phyloP scores from a whole-genome alignment of 768 basidiomycete genomes.

The Suillus cothurnatus region DNA sequence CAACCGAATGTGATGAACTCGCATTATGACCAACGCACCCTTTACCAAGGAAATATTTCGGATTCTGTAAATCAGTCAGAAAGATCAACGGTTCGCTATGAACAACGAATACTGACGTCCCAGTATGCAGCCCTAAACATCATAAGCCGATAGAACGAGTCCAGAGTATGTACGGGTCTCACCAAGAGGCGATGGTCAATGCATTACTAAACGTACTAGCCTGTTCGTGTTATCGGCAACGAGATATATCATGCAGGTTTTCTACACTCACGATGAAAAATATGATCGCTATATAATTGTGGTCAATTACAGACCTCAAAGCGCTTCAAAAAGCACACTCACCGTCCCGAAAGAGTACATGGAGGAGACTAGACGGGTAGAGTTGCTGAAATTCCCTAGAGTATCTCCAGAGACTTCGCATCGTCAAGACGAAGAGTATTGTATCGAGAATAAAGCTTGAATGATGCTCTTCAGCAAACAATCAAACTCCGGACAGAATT shows the following conservation, averaged over 20 bases:
- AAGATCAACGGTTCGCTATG: not conserved
- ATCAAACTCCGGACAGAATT: too few species aligned
- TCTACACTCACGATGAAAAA: conserved; percentile 8
- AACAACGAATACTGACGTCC: conserved; percentile 4
- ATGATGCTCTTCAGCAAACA: not conserved
- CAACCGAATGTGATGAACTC: not conserved
- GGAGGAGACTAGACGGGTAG: conserved; percentile 10
- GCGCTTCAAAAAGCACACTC: not conserved
- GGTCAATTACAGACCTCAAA: not conserved
- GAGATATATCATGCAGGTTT: not conserved
- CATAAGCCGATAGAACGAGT: not conserved
- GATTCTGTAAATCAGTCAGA: conserved; percentile 12
- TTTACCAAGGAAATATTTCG: conserved; percentile 13
- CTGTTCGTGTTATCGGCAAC: not conserved
- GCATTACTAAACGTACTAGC: conserved; percentile 8
- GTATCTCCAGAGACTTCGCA: conserved; percentile 13
- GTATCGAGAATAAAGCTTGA: conserved; percentile 10
- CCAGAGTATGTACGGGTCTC: not conserved
- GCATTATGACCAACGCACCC: conserved; percentile 2
- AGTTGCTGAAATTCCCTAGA: not conserved
- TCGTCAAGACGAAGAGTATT: conserved; percentile 9
- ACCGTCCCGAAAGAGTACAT: conserved; percentile 12
- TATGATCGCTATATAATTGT: conserved; percentile 1
- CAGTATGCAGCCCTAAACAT: conserved; percentile 14
- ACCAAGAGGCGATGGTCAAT: conserved; percentile 18